Evolutionary conservation across 176 grass and related monocot genomes (phyloP).

Genomic region (Oryza australiensis): DNA sequence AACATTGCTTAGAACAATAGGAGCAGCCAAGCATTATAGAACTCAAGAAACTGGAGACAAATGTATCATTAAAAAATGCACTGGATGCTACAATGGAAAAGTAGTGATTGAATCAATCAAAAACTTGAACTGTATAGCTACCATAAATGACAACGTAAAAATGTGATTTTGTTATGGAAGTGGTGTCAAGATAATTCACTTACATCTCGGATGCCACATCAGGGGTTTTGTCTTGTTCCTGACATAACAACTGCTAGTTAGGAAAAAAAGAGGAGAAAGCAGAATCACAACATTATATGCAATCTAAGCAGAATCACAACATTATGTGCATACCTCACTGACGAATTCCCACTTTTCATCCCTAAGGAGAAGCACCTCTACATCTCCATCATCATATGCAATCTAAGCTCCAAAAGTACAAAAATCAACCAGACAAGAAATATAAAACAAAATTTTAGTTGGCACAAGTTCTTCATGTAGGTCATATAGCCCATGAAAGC

Average conservation of each 20-base stretch:
- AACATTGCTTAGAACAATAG: background rate
- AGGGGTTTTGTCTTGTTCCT: slow-evolving; percentile 45
- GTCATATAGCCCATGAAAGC: slow-evolving; percentile 1
- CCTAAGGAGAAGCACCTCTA: slow-evolving; percentile 72
- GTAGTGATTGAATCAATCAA: slow-evolving; percentile 24
- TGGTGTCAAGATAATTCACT: slow-evolving; percentile 10
- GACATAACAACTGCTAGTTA: slow-evolving; percentile 31
- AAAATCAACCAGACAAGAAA: slow-evolving; percentile 24
- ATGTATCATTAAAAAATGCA: slow-evolving; percentile 20
- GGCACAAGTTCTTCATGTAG: slow-evolving; percentile 6
- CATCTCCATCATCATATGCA: slow-evolving; percentile 88
- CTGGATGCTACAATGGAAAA: background rate
- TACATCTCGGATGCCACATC: slow-evolving; percentile 46
- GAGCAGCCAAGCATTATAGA: background rate
- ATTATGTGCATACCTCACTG: slow-evolving; percentile 38
- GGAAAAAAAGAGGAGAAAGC: background rate
- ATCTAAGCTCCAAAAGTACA: slow-evolving; percentile 51
- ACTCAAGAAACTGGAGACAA: background rate
- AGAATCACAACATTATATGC: background rate
- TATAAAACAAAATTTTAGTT: background rate
- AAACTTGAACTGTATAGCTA: slow-evolving; percentile 14
- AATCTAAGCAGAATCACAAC: background rate
- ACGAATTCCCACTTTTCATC: slow-evolving; percentile 77
- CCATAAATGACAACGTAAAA: slow-evolving; percentile 3
- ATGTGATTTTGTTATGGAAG: slow-evolving; percentile 10